Evolutionary conservation across 371 early-diverging fungal species (phyloP), one percentile per base, ranked within the genome.

Genomic region (Funneliformis caledonium): DNA sequence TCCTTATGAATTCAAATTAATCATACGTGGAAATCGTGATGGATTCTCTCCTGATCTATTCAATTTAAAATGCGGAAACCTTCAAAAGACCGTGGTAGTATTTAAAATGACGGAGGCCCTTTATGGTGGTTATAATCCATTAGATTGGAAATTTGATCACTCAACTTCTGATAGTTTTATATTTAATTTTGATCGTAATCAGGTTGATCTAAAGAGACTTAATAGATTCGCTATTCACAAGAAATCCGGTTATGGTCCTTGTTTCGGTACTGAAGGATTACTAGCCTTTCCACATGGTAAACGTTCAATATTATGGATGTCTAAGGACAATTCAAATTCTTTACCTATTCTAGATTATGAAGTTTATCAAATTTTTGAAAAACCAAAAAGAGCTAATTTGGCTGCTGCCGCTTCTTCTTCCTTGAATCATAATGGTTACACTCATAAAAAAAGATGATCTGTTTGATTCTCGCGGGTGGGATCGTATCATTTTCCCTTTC

Each of bases 1-100:
- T 7, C 79, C 79, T 50, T 78, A 78, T n/a, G 50, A 78, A 56
- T 78, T 78, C 37, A 69, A 11, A 69, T 50, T 64, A 56, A 11
- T 78, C 7, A 2, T 69, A n/a, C 52, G 69, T 52, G 79, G 72
- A 11, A 16, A 26, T 26, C 72, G 48, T 22, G 48, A 72, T 72
- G 72, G 72, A 45, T 72, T 72, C n/a, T 48, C 48, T 48, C 72
- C 72, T 48, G 72, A 72, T n/a, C 5, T 14, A 10, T 72, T 72
- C 48, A 6, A 72, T 72, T 22, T 22, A 48, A 45, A 22, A 26
- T 72, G 72, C 26, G 50, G 47, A 26, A 48, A 22, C 4, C 11
- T 72, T 16, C 50, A 19, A 45, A 72, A 47, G 8, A 72, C 72
- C 12, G 26, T 72, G 5, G 72, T 72, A 2, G 50, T 72, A 26